Evolutionary conservation across 2,329 filamentous ascomycete genomes (phyloP).

Genomic region (Tolypocladium cylindrosporum): DNA sequence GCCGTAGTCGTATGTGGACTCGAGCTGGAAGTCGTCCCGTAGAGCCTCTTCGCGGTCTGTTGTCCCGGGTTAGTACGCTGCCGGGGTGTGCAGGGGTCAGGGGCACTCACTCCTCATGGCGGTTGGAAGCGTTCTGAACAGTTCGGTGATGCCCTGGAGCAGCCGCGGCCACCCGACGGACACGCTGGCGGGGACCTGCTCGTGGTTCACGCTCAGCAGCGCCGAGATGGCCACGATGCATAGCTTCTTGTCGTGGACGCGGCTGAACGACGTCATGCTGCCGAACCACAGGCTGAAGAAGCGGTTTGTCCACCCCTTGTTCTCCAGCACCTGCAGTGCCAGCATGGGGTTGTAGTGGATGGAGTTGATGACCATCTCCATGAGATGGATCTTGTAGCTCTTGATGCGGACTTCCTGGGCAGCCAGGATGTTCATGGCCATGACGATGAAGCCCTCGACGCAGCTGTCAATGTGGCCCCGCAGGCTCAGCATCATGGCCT

Average conservation of each 20-base stretch:
- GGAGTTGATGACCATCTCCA: slow-evolving; percentile 98
- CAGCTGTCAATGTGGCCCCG: slow-evolving; percentile 81
- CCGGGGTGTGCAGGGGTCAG: neutral
- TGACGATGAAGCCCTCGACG: slow-evolving; percentile 76
- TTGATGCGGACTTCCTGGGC: slow-evolving; percentile 76
- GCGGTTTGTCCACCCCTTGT: slow-evolving; percentile 91
- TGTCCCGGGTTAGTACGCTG: slow-evolving; percentile 12
- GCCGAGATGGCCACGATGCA: slow-evolving; percentile 89
- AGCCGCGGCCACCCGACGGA: slow-evolving; percentile 92
- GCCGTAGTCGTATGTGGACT: slow-evolving; percentile 52
- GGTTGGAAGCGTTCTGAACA: slow-evolving; percentile 84
- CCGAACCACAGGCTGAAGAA: slow-evolving; percentile 99
- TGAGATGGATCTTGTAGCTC: slow-evolving; percentile 88
- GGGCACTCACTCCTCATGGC: slow-evolving; percentile 69
- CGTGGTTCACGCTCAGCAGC: slow-evolving; percentile 67
- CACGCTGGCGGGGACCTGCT: slow-evolving; percentile 83
- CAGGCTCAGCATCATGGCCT: slow-evolving; percentile 94
- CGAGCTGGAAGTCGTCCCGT: slow-evolving; percentile 73
- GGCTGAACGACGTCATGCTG: slow-evolving; percentile 83
- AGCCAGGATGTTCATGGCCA: slow-evolving; percentile 76
- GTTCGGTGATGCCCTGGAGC: slow-evolving; percentile 73
- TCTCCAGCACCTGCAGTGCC: slow-evolving; percentile 78
- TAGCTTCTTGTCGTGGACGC: slow-evolving; percentile 97
- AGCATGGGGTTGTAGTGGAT: slow-evolving; percentile 94
- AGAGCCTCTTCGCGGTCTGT: slow-evolving; percentile 82